These are phyloP conservation scores for Clavariopsis aquatica DNA, from an alignment of 495 filamentous ascomycete genomes.

Conservation along the genomic window DNA sequence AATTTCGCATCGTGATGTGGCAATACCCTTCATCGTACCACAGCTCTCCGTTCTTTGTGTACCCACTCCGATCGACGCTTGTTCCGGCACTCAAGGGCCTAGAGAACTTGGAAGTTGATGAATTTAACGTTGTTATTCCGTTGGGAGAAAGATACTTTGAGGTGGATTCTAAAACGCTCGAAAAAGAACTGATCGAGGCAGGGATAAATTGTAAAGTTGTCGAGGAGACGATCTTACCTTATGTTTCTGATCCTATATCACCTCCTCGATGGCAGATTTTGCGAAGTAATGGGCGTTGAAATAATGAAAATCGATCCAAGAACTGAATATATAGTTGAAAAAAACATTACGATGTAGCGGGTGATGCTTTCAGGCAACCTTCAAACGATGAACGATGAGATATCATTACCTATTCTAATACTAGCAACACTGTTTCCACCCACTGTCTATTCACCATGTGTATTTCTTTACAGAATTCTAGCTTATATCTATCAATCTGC, in stretches of 20 bases:
- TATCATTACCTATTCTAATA: too few relatives aligned
- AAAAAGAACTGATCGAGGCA: slow-evolving; percentile 12
- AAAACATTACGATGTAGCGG: too few relatives aligned
- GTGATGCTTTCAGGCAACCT: too few relatives aligned
- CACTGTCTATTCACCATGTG: too few relatives aligned
- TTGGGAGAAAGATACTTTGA: too few relatives aligned
- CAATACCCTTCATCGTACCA: background rate
- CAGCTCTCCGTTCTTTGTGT: too few relatives aligned
- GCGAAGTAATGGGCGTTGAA: background rate
- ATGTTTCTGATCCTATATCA: too few relatives aligned
- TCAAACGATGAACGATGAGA: too few relatives aligned
- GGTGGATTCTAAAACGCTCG: background rate
- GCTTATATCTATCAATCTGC: background rate
- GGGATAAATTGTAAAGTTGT: background rate
- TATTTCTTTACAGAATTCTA: too few relatives aligned
- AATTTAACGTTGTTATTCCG: background rate
- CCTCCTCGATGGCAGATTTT: background rate
- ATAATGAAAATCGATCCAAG: too few relatives aligned
- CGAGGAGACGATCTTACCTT: background rate
- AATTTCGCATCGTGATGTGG: background rate
- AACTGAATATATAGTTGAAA: too few relatives aligned
- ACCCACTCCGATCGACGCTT: background rate
- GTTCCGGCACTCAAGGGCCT: background rate
- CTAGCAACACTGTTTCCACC: too few relatives aligned
- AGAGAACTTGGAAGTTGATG: background rate